Base-by-base conservation (phyloP, 306 rosid genomes). In the Vigna trinervia region DNA sequence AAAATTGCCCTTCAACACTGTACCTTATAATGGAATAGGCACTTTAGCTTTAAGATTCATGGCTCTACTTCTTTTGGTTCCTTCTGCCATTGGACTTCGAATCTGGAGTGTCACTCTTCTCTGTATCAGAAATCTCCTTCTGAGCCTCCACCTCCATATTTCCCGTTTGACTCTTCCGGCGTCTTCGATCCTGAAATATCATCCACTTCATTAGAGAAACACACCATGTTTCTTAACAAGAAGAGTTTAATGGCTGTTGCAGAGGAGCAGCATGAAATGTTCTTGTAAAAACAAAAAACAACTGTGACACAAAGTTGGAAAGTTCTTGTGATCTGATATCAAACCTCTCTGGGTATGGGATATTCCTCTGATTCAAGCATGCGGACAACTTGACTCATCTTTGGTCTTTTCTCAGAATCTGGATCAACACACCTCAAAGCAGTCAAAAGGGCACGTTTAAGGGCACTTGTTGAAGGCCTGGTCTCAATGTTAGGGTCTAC, bases 371-470 rank as follows among this genome's bases (percentile, higher is more conserved):
- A 91, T 73, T 93, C 97, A 38, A 93, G 98, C 98, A 93, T 93
- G 77, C 97, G 96, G 39, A 87, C 96, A 79, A 93, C 97, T 88
- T 93, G 98, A 72, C 97, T 81, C 98, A 93, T 93, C 82, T 84
- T 90, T 11, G 98, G 98, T 78, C 98, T 87, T 84, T 90, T 93
- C 58, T 86, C 92, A 72, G 92, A 56, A 83, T 91, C 91, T 30
- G 97, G 98, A 84, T 93, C 98, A 20, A 93, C 96, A 86, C 98
- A 93, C 81, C 98, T 89, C 84, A 93, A 77, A 67, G 98, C 97
- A 88, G 97, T 93, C 85, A 93, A 81, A 82, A 93, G 92, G 77
- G 82, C 89, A 76, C 97, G 81, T 80, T 93, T 93, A 75, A 93
- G 93, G 81, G 91, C 91, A 71, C 98, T 93, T 79, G 92, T 90